Evolutionary conservation across 2,329 filamentous ascomycete species (phyloP), one percentile per base, ranked within the genome.

Genomic region (Paramyrothecium sp.): DNA sequence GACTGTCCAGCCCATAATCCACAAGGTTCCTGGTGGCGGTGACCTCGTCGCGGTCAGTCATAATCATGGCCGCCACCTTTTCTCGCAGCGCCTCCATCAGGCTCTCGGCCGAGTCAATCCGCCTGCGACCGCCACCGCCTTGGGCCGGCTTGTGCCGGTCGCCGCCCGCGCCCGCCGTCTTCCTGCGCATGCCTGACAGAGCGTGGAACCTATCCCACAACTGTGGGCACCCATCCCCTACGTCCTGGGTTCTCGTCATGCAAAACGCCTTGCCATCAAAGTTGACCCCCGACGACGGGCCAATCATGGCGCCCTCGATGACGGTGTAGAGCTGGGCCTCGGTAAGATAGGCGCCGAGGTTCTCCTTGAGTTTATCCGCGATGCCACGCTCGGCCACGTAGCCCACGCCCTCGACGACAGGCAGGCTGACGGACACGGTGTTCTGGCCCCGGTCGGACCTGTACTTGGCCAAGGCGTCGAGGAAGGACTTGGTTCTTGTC

Each of bases 1-100:
- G 68, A 1, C 72, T 75, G 63, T 79, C 77, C 12, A 78, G 68
- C 1, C 75, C 75, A 58, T 77, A 78, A 3, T 67, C 70, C 20
- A 60, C 59, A n/a, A 70, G 63, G 7, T 66, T 58, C 41, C 61
- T 60, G 23, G 61, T 63, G 22, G 64, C 48, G 51, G 73, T 69
- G 12, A 76, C 52, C 20, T 60, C 58, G 21, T 60, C 56, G 17
- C 56, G 46, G 13, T 60, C 58, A 33, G 58, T 52, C 19, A 60
- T 58, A 23, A 54, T 52, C 50, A 60, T 58, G 7, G 58, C 23
- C 17, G 58, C 26, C 10, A 60, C 54, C 38, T 60, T 60, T 7
- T 33, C 52, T 21, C 54, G 52, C n/a, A 60, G 34, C 7, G 58
- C 55, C 13, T 58, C 58, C 3, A 59, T 38, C 10, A 53, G 54